A percentile compares a stretch with the other conserved stretches of the same genome.
phyloP scores from a whole-genome alignment of 208 protist species.

The Trypanosoma platydactyli region DNA sequence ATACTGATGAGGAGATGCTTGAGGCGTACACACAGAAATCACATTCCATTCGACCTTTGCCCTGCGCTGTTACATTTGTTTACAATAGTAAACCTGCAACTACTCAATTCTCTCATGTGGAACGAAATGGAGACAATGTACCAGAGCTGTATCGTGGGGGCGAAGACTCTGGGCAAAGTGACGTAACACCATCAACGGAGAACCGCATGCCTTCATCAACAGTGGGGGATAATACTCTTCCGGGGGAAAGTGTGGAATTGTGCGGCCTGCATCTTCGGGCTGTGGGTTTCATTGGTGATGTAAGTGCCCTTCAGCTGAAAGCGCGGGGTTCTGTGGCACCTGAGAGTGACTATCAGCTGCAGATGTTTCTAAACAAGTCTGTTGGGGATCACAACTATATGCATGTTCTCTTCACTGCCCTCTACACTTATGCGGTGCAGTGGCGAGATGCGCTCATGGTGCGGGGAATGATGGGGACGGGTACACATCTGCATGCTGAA shows the following conservation, averaged over 20 bases:
- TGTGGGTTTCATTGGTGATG: conserved; percentile 24
- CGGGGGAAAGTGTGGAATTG: not conserved
- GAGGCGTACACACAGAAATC: conserved; percentile 6
- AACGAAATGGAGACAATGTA: too few species aligned
- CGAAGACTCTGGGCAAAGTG: not conserved
- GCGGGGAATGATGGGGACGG: not conserved
- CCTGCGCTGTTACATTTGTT: conserved; percentile 25
- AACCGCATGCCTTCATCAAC: not conserved
- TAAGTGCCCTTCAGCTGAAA: conserved; percentile 1
- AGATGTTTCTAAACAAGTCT: conserved; percentile 28
- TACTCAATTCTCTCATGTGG: not conserved
- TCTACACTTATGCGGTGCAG: conserved; percentile 26
- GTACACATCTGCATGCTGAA: not conserved
- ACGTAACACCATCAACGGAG: not conserved
- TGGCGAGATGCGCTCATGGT: conserved; percentile 13
- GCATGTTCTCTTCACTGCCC: conserved; percentile 19
- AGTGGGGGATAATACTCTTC: not conserved
- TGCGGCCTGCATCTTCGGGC: conserved; percentile 18
- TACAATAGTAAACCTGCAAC: not conserved
- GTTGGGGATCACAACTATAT: conserved; percentile 33
- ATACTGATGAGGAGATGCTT: conserved; percentile 26
- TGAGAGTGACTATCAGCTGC: conserved; percentile 11
- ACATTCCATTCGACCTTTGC: conserved; percentile 10
- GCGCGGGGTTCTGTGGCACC: not conserved
- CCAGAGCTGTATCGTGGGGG: conserved; percentile 13